Base-by-base conservation (phyloP, 805 yeast genomes). In the Candida multigemmis region DNA sequence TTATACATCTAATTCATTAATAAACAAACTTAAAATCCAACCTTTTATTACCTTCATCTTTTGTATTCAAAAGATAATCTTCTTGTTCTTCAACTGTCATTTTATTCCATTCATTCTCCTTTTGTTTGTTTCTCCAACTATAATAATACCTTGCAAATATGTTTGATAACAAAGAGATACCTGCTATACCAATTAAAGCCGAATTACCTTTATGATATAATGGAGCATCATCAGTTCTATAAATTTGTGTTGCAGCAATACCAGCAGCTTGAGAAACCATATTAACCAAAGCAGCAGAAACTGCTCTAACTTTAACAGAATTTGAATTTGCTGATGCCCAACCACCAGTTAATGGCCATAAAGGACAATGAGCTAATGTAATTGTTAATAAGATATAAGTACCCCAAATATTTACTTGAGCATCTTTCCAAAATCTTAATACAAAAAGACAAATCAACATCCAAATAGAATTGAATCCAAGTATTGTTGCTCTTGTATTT, bases 361-460 rank as follows among this genome's bases (percentile, higher is more conserved):
- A 44, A 44, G 52, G 40, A 37, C 60, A 60, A 40, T 52, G 44
- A 33, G 46, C 53, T 15, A 45, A 8, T n/a, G 44, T 21, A 12
- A 48, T 24, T 5, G 50, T 44, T 7, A 56, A 43, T 14, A 67
- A 24, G 1, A 49, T 53, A 48, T 56, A 65, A 4, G 68, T 61
- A 3, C 60, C 61, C 71, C 71, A 65, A 3, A 42, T 35, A 19
- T 53, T 34, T 2, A 38, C 38, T 40, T 55, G 58, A 14, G 64
- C 51, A 3, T 65, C 65, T 0, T 48, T 38, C 69, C 71, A 62
- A 44, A 41, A 65, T 14, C 65, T 38, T 21, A 53, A 33, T 10
- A 48, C 50, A 11, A 43, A 8, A 58, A 29, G 13, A 60, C 35
- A 4, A 61, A 56, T 3, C 59, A 36, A 18, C 48, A 32, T 48